Conservation (phyloP, 1,284 basidiomycete species). For the Trichosporon coremiiforme region DNA sequence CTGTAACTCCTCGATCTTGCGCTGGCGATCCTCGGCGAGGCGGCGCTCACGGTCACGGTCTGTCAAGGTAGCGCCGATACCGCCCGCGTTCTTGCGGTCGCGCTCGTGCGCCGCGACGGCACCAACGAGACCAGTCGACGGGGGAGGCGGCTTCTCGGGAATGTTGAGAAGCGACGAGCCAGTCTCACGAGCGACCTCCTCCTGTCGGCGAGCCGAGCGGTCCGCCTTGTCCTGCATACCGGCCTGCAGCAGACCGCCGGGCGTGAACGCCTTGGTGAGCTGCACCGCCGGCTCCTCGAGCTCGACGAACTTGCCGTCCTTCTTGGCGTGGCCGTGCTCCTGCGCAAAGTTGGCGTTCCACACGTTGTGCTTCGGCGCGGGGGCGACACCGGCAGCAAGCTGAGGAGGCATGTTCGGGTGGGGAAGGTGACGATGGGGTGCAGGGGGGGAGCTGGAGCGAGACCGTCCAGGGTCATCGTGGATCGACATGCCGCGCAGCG, state of each 20-base stretch:
- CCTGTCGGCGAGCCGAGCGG: slow-evolving; percentile 89
- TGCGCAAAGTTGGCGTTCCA: slow-evolving; percentile 83
- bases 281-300: slow-evolving; percentile 71
- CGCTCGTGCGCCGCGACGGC: slow-evolving; percentile 94
- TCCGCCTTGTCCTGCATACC: slow-evolving; percentile 95
- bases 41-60: slow-evolving; percentile 92
- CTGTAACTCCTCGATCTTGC: slow-evolving; percentile 87
- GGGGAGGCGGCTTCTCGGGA: slow-evolving; percentile 88
- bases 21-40: slow-evolving; percentile 83
- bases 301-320: slow-evolving; percentile 68
- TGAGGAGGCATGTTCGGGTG: slow-evolving; percentile 27
- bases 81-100: slow-evolving; percentile 90
- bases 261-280: slow-evolving; percentile 89
- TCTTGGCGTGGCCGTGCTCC: slow-evolving; percentile 60
- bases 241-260: slow-evolving; percentile 89
- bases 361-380: slow-evolving; percentile 63
- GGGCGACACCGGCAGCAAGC: slow-evolving; percentile 44
- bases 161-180: slow-evolving; percentile 92
- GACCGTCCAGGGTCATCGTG: slow-evolving; percentile 25
- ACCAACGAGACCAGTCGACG: slow-evolving; percentile 91
- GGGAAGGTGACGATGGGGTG: slow-evolving; percentile 31
- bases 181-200: slow-evolving; percentile 84
- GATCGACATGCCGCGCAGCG: slow-evolving; percentile 25
- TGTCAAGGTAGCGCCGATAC: slow-evolving; percentile 88
- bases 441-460: slow-evolving; percentile 28